Evolutionary conservation across 495 filamentous ascomycete species (phyloP), one percentile per base, ranked within the genome.

Genomic region (Penicillium lividum): DNA sequence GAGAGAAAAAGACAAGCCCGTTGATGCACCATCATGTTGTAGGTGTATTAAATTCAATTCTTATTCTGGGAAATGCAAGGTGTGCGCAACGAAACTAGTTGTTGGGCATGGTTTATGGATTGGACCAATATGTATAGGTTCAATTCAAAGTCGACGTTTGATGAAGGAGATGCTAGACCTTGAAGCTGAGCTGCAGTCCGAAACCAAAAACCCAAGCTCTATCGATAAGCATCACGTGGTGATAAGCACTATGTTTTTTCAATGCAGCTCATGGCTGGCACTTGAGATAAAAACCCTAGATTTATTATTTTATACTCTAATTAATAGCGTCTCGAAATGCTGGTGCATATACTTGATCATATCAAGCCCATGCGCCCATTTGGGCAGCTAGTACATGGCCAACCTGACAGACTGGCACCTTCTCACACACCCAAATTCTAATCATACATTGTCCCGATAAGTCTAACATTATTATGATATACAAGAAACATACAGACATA

Each of bases 1-100:
- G 68, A 45, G 7, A 65, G 59, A 49, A 48, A 54, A 15, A 72
- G 45, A 60, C 52, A 52, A 28, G 63, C 59, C 62, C 68, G 66
- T 62, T 56, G 59, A 47, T 64, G 61, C 51, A 69, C 57, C 67
- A 71, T 69, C 57, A 18, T 15, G 28, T 33, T 45, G 42, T 7
- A 8, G 16, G 16, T 40, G 34, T 42, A 3, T 53, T 34, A 5
- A 53, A 31, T 4, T 6, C 40, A 11, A 16, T 18, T 6, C 7
- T 10, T 36, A 5, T 3, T 52, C 5, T 8, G 13, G 16, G n/a
- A 49, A 31, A 38, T 38, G 15, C 15, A 40, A 16, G 33, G 33
- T 13, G 9, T 36, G 38, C 38, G 38, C 13, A 7, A 40, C 13
- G 13, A 40, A 16, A 15, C n/a, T 6, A 40, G 11, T 16, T 40